Base-by-base conservation (phyloP, 192 early-diverging fungal species). In the Entomortierella chlamydospora region DNA sequence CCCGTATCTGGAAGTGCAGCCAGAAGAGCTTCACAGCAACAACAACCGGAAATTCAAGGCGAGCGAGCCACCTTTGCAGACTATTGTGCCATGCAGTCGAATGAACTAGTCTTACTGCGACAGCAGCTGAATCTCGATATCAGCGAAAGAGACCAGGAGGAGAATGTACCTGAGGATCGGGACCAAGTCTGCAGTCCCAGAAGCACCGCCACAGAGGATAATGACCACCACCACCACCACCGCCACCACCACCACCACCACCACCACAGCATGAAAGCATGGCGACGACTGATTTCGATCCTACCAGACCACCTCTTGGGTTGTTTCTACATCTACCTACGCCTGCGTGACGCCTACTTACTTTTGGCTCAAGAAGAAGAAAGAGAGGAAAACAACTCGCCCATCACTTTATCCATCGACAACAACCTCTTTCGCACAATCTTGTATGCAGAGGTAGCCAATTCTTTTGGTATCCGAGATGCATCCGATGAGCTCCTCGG, bases 381-480 rank as follows among this genome's bases (percentile, higher is more conserved):
- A 7, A 20, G 4, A 31, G 10, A 28, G 5, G 30, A 57, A 54
- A 31, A 1, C 11, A 30, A 15, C 23, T 9, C 45, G 18, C 8
- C 4, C 15, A 39, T 30, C 52, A 47, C 42, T 11, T 28, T 70
- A 22, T 28, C 53, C 2, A 61, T 81, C 33, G 56, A 81, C 56
- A 88, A 87, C 31, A 50, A 15, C 20, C 61, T 69, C 22, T 92
- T 91, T 57, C 82, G 91, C 0, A 60, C 66, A 0, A 83, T 91
- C 10, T 85, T 85, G 51, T 92, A 82, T 64, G 83, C 89, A 26
- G 91, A 92, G 73, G 85, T 88, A 50, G 84, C 91, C 23, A 92
- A 92, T 62, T 89, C 90, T 8, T 92, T 92, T 83, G 91, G 91
- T 0, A 85, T 92, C 58, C 89, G 90, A 65, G 90, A 92, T 42